These are phyloP conservation scores for Hirsutella thompsonii DNA, from an alignment of 2,329 filamentous ascomycete species.

Conservation along the genomic window DNA sequence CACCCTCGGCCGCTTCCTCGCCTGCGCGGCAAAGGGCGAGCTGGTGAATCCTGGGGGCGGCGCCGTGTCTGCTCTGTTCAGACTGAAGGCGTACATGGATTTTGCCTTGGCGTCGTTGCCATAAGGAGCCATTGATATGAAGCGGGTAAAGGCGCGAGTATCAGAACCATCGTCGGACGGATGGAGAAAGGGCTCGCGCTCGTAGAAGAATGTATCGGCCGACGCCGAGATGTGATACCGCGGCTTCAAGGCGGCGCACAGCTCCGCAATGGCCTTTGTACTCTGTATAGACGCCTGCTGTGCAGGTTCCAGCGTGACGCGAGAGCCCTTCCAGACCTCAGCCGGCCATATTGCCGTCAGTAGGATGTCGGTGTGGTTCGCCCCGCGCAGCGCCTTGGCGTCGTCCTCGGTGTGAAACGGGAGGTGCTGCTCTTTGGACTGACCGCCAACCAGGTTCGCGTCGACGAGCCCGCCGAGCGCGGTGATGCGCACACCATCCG, in stretches of 20 bases:
- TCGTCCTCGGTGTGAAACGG: slow-evolving; percentile 69
- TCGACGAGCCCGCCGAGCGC: slow-evolving; percentile 66
- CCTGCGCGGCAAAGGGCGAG: slow-evolving; percentile 52
- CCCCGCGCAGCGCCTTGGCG: slow-evolving; percentile 60
- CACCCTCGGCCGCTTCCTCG: slow-evolving; percentile 42
- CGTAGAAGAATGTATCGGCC: slow-evolving; percentile 56
- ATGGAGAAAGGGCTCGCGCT: slow-evolving; percentile 88
- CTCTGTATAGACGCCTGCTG: slow-evolving; percentile 35
- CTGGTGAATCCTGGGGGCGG: slow-evolving; percentile 61
- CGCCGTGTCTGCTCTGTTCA: slow-evolving; percentile 52
- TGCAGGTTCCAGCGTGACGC: slow-evolving; percentile 41
- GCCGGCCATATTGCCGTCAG: slow-evolving; percentile 80
- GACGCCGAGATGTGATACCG: slow-evolving; percentile 78
- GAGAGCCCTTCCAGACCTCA: slow-evolving; percentile 56
- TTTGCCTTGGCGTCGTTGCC: slow-evolving; percentile 69
- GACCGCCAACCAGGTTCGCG: slow-evolving; percentile 42
- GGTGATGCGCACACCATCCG: slow-evolving; percentile 81
- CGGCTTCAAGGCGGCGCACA: slow-evolving; percentile 72
- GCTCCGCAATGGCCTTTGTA: slow-evolving; percentile 60
- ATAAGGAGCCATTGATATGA: slow-evolving; percentile 75
- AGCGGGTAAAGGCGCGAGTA: slow-evolving; percentile 59
- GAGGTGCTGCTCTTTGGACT: slow-evolving; percentile 60
- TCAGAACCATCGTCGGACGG: slow-evolving; percentile 31
- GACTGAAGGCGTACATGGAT: slow-evolving; percentile 63
- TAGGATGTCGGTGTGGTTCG: slow-evolving; percentile 72